phyloP scores from a whole-genome alignment of 2,329 filamentous ascomycete species.

The Sporothrix brunneoviolacea region DNA sequence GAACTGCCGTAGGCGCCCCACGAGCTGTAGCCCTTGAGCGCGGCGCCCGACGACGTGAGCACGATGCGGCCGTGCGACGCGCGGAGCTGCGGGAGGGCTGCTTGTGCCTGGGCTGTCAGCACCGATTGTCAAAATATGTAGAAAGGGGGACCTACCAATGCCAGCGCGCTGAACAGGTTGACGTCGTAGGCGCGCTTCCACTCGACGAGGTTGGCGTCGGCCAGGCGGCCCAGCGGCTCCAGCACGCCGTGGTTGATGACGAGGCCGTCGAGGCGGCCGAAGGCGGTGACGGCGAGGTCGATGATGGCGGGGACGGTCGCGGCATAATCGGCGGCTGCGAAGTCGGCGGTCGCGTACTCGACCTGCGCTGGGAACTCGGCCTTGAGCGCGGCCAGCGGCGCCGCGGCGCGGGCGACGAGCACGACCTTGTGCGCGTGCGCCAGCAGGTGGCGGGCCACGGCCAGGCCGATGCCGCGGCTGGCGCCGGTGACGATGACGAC shows the following conservation, averaged over 20 bases:
- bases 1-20: conserved; percentile 80
- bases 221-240: conserved; percentile 65
- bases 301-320: conserved; percentile 57
- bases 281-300: conserved; percentile 57
- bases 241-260: conserved; percentile 85
- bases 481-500: conserved; percentile 64
- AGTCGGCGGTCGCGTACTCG: conserved; percentile 49
- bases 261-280: conserved; percentile 69
- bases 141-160: conserved; percentile 52
- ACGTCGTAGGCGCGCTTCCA: conserved; percentile 74
- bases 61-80: conserved; percentile 64
- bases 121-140: too few species aligned
- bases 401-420: conserved; percentile 48
- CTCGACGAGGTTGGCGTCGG: conserved; percentile 59
- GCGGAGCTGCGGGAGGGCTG: conserved; percentile 62
- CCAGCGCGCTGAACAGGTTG: conserved; percentile 80
- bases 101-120: conserved; percentile 69
- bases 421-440: conserved; percentile 51
- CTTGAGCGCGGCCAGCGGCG: conserved; percentile 44
- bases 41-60: conserved; percentile 74
- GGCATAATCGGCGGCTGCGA: conserved; percentile 44
- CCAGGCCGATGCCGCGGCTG: conserved; percentile 56
- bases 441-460: conserved; percentile 47
- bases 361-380: conserved; percentile 46
- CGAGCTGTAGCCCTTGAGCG: conserved; percentile 55